Conservation (phyloP, 1,139 yeast species). For the Debaryomyces fabryi region DNA sequence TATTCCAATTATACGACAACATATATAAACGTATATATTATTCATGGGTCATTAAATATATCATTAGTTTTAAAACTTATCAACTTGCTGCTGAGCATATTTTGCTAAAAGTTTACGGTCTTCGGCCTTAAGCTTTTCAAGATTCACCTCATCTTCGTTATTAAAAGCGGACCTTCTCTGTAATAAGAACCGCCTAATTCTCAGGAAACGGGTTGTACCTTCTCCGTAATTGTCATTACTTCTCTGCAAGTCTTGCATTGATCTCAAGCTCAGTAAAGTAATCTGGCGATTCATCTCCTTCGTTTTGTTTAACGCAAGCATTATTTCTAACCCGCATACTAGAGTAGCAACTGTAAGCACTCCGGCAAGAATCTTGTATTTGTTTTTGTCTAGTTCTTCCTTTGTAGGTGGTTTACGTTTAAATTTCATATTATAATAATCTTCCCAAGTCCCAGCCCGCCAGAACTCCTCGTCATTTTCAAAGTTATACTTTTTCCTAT, state of each 20-base stretch:
- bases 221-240: constrained; percentile 59
- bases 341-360: constrained; percentile 45
- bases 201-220: constrained; percentile 29
- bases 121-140: constrained; percentile 22
- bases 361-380: constrained; percentile 46
- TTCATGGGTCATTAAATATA: constrained; percentile 11
- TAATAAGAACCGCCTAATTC: constrained; percentile 62
- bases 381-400: constrained; percentile 49
- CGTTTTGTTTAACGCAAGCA: constrained; percentile 43
- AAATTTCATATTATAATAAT: constrained; percentile 50
- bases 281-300: constrained; percentile 34
- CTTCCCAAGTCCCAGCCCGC: constrained; percentile 78
- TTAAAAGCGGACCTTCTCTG: constrained; percentile 49
- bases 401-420: constrained; percentile 41
- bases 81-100: constrained; percentile 36
- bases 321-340: constrained; percentile 46
- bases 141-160: constrained; percentile 22
- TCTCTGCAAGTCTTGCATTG: constrained; percentile 48
- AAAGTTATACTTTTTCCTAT: constrained; percentile 34
- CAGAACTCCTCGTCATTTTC: constrained; percentile 52
- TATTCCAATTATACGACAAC: background rate
- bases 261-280: constrained; percentile 42
- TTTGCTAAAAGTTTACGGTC: constrained; percentile 35
- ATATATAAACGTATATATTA: background rate
- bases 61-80: constrained; percentile 13